Evolutionary conservation across 352 stramenopile genomes (phyloP).

Genomic region (Phytopythium oedochilum): DNA sequence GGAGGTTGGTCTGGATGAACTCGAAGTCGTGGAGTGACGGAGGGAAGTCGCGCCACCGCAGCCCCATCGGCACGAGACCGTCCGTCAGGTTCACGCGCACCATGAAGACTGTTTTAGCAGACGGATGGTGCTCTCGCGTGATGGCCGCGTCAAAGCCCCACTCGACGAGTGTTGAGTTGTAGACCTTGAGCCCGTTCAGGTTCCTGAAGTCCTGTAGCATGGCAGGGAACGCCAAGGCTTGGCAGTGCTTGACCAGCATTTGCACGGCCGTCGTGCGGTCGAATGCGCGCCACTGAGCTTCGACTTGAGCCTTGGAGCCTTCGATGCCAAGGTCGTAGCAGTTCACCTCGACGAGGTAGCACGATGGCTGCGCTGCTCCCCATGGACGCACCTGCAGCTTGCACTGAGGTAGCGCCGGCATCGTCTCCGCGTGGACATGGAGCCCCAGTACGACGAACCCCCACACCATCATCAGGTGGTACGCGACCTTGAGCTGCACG

Average conservation of each 20-base stretch:
- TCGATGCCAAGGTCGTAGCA: conserved; percentile 13
- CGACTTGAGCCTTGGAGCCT: conserved; percentile 12
- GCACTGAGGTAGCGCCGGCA: conserved; percentile 14
- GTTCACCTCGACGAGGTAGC: conserved; percentile 28
- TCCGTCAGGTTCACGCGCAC: conserved; percentile 30
- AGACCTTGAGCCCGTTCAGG: conserved; percentile 29
- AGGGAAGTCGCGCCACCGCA: conserved; percentile 33
- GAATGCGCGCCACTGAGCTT: conserved; percentile 15
- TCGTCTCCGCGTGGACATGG: conserved; percentile 11
- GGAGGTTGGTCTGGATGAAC: conserved; percentile 33
- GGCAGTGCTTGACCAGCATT: conserved; percentile 31
- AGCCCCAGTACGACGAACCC: conserved; percentile 13
- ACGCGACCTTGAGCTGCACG: conserved; percentile 2
- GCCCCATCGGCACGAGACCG: conserved; percentile 17
- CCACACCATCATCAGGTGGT: conserved; percentile 13
- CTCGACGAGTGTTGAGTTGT: conserved; percentile 28
- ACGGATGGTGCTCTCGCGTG: conserved; percentile 14
- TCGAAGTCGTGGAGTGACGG: conserved; percentile 27
- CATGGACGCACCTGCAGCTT: conserved; percentile 25
- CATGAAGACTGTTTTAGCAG: conserved; percentile 23
- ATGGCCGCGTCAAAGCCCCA: conserved; percentile 22
- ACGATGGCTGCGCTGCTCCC: conserved; percentile 18
- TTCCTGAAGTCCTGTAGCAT: conserved; percentile 16
- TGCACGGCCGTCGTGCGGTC: conserved; percentile 19
- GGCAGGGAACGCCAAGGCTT: conserved; percentile 16